phyloP scores from a whole-genome alignment of 202 grass and related monocot genomes.

The Thinopyrum obtusiflorum region DNA sequence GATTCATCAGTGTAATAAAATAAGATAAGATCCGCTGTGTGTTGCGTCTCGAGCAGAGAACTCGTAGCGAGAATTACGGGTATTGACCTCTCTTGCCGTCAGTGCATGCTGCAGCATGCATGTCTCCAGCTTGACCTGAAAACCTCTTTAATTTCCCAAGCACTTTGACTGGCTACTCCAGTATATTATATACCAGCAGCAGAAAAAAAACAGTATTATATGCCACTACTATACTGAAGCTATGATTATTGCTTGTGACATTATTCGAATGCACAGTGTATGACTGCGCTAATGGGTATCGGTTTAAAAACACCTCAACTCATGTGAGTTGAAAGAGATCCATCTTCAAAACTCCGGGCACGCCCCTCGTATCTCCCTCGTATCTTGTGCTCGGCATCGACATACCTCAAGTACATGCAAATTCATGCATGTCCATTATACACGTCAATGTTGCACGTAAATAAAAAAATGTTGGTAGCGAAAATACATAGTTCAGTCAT shows the following conservation, averaged over 20 bases:
- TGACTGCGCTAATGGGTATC: too few species aligned
- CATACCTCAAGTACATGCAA: too few species aligned
- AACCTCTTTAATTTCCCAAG: conserved; percentile 9
- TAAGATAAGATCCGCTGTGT: conserved; percentile 15
- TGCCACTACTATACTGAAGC: neutral
- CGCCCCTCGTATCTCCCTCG: too few species aligned
- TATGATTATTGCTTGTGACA: neutral
- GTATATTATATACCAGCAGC: neutral
- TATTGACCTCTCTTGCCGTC: conserved; percentile 42
- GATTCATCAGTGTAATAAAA: neutral
- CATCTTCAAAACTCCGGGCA: too few species aligned
- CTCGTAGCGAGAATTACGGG: conserved; percentile 27
- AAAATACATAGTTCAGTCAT: too few species aligned
- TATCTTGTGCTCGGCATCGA: too few species aligned
- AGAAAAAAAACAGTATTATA: neutral
- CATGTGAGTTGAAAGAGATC: too few species aligned
- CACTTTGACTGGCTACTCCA: neutral
- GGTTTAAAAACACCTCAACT: too few species aligned
- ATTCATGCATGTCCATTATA: too few species aligned
- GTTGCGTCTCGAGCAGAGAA: conserved; percentile 31
- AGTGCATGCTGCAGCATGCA: conserved; percentile 12
- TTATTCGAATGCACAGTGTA: neutral
- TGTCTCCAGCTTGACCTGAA: conserved; percentile 29
- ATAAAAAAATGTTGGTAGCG: too few species aligned
- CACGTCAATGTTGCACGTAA: too few species aligned